Evolutionary conservation across 192 early-diverging fungal genomes (phyloP).

Genomic region (Entomortierella beljakovae): DNA sequence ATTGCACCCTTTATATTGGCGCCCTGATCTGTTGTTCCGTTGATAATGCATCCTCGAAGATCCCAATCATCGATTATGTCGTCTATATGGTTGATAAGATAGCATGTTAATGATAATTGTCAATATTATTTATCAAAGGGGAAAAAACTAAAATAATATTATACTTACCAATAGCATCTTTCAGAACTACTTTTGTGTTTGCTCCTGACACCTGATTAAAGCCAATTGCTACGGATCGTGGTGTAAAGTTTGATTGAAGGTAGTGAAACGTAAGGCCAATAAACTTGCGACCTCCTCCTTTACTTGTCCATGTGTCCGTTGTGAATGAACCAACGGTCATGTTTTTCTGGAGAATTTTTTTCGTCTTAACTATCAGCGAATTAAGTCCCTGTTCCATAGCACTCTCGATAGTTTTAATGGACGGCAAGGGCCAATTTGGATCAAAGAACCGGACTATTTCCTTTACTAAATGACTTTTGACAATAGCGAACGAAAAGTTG

Average conservation of each 20-base stretch:
- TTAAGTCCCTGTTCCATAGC: not conserved
- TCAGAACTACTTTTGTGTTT: not conserved
- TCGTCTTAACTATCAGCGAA: not conserved
- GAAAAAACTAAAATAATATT: not conserved
- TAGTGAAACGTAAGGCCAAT: not conserved
- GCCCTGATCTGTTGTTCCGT: not conserved
- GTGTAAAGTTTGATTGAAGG: not conserved
- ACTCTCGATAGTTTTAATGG: not conserved
- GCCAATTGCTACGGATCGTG: not conserved
- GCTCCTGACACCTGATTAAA: not conserved
- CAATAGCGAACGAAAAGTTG: not conserved
- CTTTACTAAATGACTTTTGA: not conserved
- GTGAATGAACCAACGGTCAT: not conserved
- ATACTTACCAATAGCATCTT: not conserved
- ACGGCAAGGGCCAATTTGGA: not conserved
- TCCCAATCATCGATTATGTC: not conserved
- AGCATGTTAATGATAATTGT: no score
- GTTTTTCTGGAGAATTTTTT: not conserved
- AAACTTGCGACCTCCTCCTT: not conserved
- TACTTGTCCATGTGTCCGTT: not conserved
- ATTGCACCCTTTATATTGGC: conserved; percentile 7
- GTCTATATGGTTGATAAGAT: not conserved
- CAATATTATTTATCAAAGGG: not conserved
- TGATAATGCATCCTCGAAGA: not conserved
- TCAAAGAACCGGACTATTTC: not conserved